A percentile compares a stretch with the other conserved stretches of the same genome.
These are phyloP conservation scores for Eutrema heterophyllum DNA, from an alignment of 345 rosid species.

Conservation along the genomic window DNA sequence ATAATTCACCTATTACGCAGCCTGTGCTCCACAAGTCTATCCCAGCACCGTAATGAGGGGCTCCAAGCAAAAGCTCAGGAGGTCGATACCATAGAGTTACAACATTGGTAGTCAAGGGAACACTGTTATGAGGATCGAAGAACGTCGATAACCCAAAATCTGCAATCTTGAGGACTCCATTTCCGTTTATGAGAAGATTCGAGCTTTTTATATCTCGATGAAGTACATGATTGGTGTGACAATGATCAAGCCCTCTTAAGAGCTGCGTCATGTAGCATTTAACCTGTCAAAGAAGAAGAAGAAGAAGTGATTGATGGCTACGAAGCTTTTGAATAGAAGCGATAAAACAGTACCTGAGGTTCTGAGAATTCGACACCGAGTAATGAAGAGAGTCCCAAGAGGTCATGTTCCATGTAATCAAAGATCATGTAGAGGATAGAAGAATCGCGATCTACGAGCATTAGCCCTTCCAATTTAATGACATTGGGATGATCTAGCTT, in stretches of 20 bases:
- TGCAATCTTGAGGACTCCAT: constrained; percentile 84
- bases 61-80: constrained; percentile 91
- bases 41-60: constrained; percentile 67
- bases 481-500: constrained; percentile 83
- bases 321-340: neutral
- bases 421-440: constrained; percentile 75
- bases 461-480: constrained; percentile 80
- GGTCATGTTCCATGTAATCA: constrained; percentile 98
- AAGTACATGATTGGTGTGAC: constrained; percentile 68
- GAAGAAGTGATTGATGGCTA: neutral
- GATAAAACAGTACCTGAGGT: constrained; percentile 54
- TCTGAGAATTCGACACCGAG: constrained; percentile 69
- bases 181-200: constrained; percentile 71
- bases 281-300: constrained; percentile 43
- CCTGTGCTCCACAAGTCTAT: constrained; percentile 94
- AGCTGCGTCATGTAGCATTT: constrained; percentile 92
- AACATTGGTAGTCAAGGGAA: constrained; percentile 74
- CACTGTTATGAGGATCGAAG: constrained; percentile 54
- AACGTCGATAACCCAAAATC: constrained; percentile 87
- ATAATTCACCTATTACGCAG: constrained; percentile 85
- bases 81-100: constrained; percentile 98
- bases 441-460: constrained; percentile 49
- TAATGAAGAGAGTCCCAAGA: constrained; percentile 71
- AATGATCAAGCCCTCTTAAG: constrained; percentile 85
- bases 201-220: constrained; percentile 97